Percentiles rank a stretch among this genome's conserved stretches.
These are phyloP conservation scores for Coleophoma crateriformis DNA, from an alignment of 2,329 filamentous ascomycete genomes.

Conservation along the genomic window DNA sequence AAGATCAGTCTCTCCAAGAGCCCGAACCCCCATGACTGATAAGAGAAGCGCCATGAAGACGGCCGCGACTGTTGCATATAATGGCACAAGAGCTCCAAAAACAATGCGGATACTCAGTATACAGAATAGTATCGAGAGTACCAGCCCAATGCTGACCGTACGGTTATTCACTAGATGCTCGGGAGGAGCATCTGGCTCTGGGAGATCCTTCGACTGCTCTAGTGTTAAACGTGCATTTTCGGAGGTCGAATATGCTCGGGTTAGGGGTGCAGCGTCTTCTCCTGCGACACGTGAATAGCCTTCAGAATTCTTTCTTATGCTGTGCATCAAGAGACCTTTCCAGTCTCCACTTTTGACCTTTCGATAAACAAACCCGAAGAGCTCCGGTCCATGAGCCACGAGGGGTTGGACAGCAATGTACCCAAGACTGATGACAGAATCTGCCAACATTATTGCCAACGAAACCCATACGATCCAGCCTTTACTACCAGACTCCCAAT, in stretches of 20 bases:
- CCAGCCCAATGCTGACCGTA: constrained; percentile 68
- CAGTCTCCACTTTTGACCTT: constrained; percentile 21
- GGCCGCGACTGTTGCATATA: constrained; percentile 69
- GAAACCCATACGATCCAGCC: constrained; percentile 99
- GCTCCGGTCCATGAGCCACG: constrained; percentile 37
- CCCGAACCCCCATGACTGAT: constrained; percentile 69
- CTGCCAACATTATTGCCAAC: constrained; percentile 92
- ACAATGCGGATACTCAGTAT: constrained; percentile 74
- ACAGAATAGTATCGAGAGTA: constrained; percentile 73
- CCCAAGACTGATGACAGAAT: constrained; percentile 81
- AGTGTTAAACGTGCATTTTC: neutral
- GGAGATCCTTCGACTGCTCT: constrained; percentile 17
- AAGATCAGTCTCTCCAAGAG: constrained; percentile 78
- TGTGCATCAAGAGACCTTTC: constrained; percentile 18
- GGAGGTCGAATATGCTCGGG: constrained; percentile 3
- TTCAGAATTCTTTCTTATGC: constrained; percentile 8
- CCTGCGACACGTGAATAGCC: constrained; percentile 21
- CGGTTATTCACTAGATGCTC: constrained; percentile 73
- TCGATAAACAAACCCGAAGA: constrained; percentile 25
- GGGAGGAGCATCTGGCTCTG: constrained; percentile 70
- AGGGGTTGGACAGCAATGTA: constrained; percentile 68
- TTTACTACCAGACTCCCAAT: constrained; percentile 92
- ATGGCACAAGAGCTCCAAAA: constrained; percentile 77
- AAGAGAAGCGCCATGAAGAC: constrained; percentile 80
- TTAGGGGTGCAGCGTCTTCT: constrained; percentile 13